A percentile compares a stretch with the other conserved stretches of the same genome.
Evolutionary conservation across 2,329 filamentous ascomycete genomes (phyloP).

Genomic region (Neoarthrinium moseri): DNA sequence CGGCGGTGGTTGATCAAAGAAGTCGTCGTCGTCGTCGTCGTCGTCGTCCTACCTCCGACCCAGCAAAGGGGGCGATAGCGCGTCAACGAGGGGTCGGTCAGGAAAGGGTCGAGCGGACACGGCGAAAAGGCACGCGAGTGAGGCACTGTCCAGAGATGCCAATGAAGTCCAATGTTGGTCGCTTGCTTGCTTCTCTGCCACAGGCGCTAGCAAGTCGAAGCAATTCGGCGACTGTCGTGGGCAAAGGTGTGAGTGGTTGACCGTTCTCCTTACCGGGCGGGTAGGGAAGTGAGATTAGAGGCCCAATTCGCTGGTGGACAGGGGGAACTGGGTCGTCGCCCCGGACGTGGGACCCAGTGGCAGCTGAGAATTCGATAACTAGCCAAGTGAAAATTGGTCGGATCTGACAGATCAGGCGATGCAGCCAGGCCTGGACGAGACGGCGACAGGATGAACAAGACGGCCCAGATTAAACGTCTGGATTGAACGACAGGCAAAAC

Average conservation of each 20-base stretch:
- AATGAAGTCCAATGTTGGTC: background rate
- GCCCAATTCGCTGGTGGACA: constrained; percentile 34
- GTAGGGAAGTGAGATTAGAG: constrained; percentile 29
- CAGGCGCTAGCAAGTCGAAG: constrained; percentile 20
- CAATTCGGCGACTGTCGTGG: constrained; percentile 23
- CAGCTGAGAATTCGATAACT: no score
- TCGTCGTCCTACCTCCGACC: constrained; percentile 2
- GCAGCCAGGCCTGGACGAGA: no score
- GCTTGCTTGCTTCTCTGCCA: constrained; percentile 1
- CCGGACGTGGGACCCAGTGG: constrained; percentile 11
- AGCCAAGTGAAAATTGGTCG: no score
- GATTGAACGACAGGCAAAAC: no score
- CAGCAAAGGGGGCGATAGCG: constrained; percentile 9
- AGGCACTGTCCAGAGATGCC: background rate
- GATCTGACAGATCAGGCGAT: no score
- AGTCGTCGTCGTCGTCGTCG: background rate
- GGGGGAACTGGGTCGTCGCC: constrained; percentile 14
- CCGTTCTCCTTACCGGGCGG: constrained; percentile 28
- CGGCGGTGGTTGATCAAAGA: background rate
- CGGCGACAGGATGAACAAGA: no score
- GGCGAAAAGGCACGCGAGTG: no score
- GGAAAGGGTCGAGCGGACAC: constrained; percentile 1
- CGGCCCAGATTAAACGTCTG: no score
- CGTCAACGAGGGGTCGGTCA: constrained; percentile 7
- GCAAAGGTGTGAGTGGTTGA: constrained; percentile 36